A percentile compares a stretch with the other conserved stretches of the same genome.
Conservation (phyloP, 805 yeast genomes). For the Sugiyamaella valdiviana region DNA sequence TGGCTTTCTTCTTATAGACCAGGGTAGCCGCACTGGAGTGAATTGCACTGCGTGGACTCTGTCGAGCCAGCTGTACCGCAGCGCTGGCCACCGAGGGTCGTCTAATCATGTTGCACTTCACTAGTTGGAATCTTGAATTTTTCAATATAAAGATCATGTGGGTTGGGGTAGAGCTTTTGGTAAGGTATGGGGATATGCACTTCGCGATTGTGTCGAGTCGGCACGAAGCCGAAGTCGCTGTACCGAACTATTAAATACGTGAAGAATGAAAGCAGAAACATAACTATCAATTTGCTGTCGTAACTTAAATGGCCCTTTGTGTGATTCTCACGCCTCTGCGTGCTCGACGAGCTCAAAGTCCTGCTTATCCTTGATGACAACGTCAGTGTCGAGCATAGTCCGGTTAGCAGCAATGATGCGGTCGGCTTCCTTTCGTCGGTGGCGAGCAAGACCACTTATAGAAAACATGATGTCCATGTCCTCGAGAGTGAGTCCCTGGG, state of each 20-base stretch:
- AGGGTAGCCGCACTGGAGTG: slow-evolving; percentile 7
- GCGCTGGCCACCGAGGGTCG: neutral
- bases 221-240: no score
- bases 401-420: slow-evolving; percentile 6
- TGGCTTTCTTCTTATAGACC: slow-evolving; percentile 14
- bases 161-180: neutral
- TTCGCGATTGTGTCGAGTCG: no score
- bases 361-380: neutral
- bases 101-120: neutral
- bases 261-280: no score
- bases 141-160: neutral
- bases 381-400: neutral
- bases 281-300: no score
- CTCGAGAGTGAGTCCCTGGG: slow-evolving; percentile 38
- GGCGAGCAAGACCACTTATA: slow-evolving; percentile 8
- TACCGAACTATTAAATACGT: no score
- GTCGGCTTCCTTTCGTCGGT: slow-evolving; percentile 8
- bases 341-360: neutral
- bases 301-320: no score
- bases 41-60: slow-evolving; percentile 1
- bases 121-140: neutral
- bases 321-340: neutral
- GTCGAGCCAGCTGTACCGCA: neutral
- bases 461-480: slow-evolving; percentile 32
- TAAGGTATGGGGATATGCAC: no score